Evolutionary conservation across 2,329 filamentous ascomycete genomes (phyloP).

Genomic region (Colletotrichum tamarilloi): DNA sequence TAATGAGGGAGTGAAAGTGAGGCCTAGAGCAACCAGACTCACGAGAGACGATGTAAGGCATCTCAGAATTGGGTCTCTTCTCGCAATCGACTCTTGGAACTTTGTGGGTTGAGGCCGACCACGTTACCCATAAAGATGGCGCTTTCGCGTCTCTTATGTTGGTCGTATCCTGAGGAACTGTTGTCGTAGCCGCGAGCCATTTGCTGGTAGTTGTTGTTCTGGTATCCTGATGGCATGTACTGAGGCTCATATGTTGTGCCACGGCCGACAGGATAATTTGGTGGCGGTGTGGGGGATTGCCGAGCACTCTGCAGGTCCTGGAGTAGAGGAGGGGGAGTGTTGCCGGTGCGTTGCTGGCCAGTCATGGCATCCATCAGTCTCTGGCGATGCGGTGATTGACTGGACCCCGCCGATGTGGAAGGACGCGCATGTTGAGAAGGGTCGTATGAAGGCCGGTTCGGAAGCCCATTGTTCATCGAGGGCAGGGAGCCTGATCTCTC

Average conservation of each 20-base stretch:
- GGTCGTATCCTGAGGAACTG: conserved; percentile 47
- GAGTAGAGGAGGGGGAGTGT: conserved; percentile 61
- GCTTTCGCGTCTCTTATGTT: conserved; percentile 69
- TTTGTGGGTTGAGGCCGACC: conserved; percentile 60
- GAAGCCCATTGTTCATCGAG: conserved; percentile 38
- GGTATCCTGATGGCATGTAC: conserved; percentile 46
- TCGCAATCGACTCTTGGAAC: conserved; percentile 63
- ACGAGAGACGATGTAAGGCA: conserved; percentile 34
- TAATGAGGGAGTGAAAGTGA: conserved; percentile 28
- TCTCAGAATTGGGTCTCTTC: conserved; percentile 63
- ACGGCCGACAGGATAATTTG: conserved; percentile 40
- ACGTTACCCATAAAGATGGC: conserved; percentile 66
- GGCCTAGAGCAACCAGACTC: conserved; percentile 31
- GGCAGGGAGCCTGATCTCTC: conserved; percentile 40
- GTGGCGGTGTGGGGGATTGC: conserved; percentile 59
- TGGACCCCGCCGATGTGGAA: conserved; percentile 58
- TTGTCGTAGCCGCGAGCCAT: conserved; percentile 46
- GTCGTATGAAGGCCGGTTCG: conserved; percentile 43
- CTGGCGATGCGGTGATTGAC: conserved; percentile 64
- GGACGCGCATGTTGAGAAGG: conserved; percentile 53
- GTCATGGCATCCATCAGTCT: conserved; percentile 55
- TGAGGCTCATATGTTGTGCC: conserved; percentile 56
- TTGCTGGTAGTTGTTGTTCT: conserved; percentile 37
- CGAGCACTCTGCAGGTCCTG: conserved; percentile 45
- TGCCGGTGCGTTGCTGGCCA: conserved; percentile 47